A percentile compares a stretch with the other conserved stretches of the same genome.
Evolutionary conservation across 306 rosid species (phyloP).

Genomic region (Quercus alba): DNA sequence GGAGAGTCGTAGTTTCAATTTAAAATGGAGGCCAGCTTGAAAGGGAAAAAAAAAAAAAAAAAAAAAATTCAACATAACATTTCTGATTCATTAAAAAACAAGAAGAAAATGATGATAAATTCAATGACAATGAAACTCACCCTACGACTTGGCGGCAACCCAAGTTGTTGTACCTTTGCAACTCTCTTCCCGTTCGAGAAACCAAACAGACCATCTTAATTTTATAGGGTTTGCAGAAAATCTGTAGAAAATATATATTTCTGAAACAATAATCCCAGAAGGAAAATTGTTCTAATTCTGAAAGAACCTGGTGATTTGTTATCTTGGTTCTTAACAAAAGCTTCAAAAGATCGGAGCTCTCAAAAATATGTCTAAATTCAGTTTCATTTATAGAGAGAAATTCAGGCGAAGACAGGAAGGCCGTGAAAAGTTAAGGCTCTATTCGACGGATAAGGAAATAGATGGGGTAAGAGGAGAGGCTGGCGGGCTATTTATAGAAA

Average conservation of each 20-base stretch:
- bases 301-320: background rate
- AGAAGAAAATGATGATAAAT: background rate
- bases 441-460: background rate
- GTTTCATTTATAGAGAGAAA: background rate
- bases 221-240: background rate
- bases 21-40: background rate
- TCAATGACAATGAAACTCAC: slow-evolving; percentile 29
- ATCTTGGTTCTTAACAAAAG: background rate
- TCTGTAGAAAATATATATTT: background rate
- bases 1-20: background rate
- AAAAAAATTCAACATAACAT: background rate
- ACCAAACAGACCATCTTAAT: slow-evolving; percentile 62
- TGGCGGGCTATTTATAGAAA: background rate
- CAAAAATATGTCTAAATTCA: background rate
- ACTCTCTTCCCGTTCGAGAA: slow-evolving; percentile 85
- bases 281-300: background rate
- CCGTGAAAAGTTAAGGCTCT: background rate
- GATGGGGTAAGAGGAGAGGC: background rate
- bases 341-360: background rate
- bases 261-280: background rate
- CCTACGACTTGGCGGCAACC: slow-evolving; percentile 98
- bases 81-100: background rate
- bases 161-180: slow-evolving; percentile 78
- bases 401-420: background rate
- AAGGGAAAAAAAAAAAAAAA: background rate